A percentile compares a stretch with the other conserved stretches of the same genome.
phyloP scores from a whole-genome alignment of 2,329 filamentous ascomycete genomes.

The Fusarium denticulatum region DNA sequence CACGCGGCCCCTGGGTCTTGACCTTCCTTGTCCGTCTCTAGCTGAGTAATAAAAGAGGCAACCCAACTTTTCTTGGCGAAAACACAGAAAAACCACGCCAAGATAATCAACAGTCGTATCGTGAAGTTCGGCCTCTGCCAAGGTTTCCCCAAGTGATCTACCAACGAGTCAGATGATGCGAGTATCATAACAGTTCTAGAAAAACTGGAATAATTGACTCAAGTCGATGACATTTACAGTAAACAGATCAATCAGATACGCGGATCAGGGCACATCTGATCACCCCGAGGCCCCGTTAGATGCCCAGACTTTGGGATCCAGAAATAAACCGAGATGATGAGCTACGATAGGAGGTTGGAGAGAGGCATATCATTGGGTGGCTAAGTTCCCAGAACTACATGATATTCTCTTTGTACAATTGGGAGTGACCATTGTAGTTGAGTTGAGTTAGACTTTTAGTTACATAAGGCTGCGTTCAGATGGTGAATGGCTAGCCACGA shows the following conservation, averaged over 20 bases:
- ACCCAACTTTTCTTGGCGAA: constrained; percentile 10
- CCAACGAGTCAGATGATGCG: constrained; percentile 14
- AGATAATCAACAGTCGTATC: constrained; percentile 1
- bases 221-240: background rate
- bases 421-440: background rate
- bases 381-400: background rate
- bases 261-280: background rate
- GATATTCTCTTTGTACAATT: background rate
- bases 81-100: constrained; percentile 2
- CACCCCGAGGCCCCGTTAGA: background rate
- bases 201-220: background rate
- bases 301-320: background rate
- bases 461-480: background rate
- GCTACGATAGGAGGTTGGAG: background rate
- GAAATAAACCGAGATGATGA: background rate
- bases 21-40: background rate
- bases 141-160: background rate
- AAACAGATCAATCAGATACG: background rate
- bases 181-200: constrained; percentile 5
- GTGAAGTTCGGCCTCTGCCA: constrained; percentile 3
- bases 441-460: background rate
- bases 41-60: background rate
- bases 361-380: background rate
- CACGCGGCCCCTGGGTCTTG: background rate
- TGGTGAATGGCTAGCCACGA: background rate